Base-by-base conservation (phyloP, 768 basidiomycete species). In the Leucosporidium creatinivorum region DNA sequence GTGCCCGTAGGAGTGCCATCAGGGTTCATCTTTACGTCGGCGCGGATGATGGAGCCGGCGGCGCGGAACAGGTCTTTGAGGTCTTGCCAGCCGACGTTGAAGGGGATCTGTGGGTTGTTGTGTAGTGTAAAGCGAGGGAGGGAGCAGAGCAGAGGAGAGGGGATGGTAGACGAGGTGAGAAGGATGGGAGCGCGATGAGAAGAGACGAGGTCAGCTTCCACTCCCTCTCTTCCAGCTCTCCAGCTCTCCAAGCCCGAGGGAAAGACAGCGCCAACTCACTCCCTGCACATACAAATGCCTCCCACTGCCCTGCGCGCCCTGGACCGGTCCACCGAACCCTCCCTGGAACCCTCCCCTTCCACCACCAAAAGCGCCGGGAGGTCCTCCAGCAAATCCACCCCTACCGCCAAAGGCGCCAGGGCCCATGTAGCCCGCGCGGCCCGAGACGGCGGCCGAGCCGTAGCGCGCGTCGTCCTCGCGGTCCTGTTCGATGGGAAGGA, bases 31-130 rank as follows among this genome's bases (percentile, higher is more conserved):
- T 93, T 93, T 70, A 97, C 91, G 77, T 98, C 94, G 64, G 94
- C 92, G 56, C 94, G 86, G 70, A 97, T 86, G 73, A 99, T 93
- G 76, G 91, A 89, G 10, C 94, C 94, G 55, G 94, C 90, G 33
- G 90, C 85, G 64, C 94, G 87, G 87, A 98, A 97, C 33, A 98
- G 81, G 78, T 98, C 94, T 76, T 98, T 98, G 64, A 98, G 81
- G 77, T 98, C 94, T 77, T 99, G 94, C 94, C 94, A 99, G 36
- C 91, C 91, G n/a, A 92, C 93, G 80, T 93, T 91, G 76, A 90
- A 91, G 3, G 93, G 93, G 33, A 98, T 80, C 93, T 97, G 70
- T 8, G 63, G 8, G 17, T 33, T 4, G 33, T 4, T 10, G 51
- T 63, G 25, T 18, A 8, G 21, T 15, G 51, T 52, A 21, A n/a